Base-by-base conservation (phyloP, 305 asterid genomes). In the Striga hermonthica region DNA sequence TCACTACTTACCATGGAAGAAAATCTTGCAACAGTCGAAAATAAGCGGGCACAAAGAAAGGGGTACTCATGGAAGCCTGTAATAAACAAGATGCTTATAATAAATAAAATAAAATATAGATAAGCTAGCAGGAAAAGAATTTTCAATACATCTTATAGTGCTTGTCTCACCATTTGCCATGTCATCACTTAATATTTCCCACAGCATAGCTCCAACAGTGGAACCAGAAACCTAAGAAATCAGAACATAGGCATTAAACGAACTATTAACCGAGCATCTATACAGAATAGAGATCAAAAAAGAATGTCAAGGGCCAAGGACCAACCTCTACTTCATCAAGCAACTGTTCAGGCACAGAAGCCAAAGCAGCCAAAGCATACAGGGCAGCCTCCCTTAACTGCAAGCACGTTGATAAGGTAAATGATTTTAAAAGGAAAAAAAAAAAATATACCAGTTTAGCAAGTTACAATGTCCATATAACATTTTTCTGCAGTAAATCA, bases 321-420 rank as follows among this genome's bases (percentile, higher is more conserved):
- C 31, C 47, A 34, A 88, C 99, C 97, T 90, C 94, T 41, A 74
- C 81, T 78, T 22, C 31, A 22, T 93, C 82, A 76, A 89, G 91
- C 78, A 93, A 75, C 72, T 83, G 94, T 36, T 93, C 97, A 6
- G 97, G 81, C 67, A 90, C 87, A 11, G 96, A 81, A 80, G 94
- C 31, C 31, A 22, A 22, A 22, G 31, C 31, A 22, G 31, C 93
- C 84, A 93, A 71, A 48, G 95, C 88, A 76, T 83, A 93, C 62
- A 90, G 82, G 72, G 90, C 78, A 60, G 99, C 99, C 84, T 93
- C 99, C 70, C 87, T 85, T 73, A 88, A 80, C 99, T 93, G 94
- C 68, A 80, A 79, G 68, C 72, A 73, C 50, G 35, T 44, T 70
- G 64, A 48, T 7, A 62, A 65, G 66, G 63, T 55, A 64, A 57